Percentiles rank a stretch among this genome's conserved stretches.
phyloP scores from a whole-genome alignment of 208 protist species.

The Leishmania martiniquensis region DNA sequence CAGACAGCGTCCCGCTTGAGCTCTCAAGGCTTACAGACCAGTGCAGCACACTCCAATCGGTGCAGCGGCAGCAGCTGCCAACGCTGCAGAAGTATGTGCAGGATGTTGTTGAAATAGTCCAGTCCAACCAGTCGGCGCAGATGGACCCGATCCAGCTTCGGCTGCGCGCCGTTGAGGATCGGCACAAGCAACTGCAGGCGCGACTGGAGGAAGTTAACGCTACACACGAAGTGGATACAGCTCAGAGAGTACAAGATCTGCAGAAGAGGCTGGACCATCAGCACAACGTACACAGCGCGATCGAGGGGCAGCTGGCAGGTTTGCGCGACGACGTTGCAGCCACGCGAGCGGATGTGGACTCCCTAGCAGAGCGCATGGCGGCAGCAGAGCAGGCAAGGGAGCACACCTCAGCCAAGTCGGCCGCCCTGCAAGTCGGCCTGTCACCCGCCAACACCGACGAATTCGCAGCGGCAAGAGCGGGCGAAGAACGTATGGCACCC shows the following conservation, averaged over 20 bases:
- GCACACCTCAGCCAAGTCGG: not conserved
- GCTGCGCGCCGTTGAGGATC: conserved; percentile 28
- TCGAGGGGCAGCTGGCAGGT: conserved; percentile 8
- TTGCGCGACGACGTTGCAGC: conserved; percentile 6
- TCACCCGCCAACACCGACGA: not conserved
- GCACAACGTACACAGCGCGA: not conserved
- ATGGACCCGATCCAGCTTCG: conserved; percentile 24
- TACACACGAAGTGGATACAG: conserved; percentile 2
- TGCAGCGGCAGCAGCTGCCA: conserved; percentile 33
- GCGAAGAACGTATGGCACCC: not conserved
- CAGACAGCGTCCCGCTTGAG: not conserved
- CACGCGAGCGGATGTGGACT: conserved; percentile 1
- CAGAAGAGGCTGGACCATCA: conserved; percentile 12
- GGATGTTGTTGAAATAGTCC: conserved; percentile 24
- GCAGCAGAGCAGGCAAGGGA: conserved; percentile 3
- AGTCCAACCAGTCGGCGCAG: conserved; percentile 18
- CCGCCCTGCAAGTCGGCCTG: not conserved
- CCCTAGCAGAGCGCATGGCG: conserved; percentile 4
- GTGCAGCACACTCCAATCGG: conserved; percentile 13
- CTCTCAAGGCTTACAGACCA: conserved; percentile 14
- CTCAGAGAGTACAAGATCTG: not conserved
- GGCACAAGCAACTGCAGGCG: conserved; percentile 12
- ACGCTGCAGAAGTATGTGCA: conserved; percentile 34
- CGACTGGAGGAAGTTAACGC: conserved; percentile 17
- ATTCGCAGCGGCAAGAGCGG: not conserved